Percentiles rank a stretch among this genome's conserved stretches.
These are phyloP conservation scores for Crithidia fasciculata DNA, from an alignment of 208 protist genomes.

Conservation along the genomic window DNA sequence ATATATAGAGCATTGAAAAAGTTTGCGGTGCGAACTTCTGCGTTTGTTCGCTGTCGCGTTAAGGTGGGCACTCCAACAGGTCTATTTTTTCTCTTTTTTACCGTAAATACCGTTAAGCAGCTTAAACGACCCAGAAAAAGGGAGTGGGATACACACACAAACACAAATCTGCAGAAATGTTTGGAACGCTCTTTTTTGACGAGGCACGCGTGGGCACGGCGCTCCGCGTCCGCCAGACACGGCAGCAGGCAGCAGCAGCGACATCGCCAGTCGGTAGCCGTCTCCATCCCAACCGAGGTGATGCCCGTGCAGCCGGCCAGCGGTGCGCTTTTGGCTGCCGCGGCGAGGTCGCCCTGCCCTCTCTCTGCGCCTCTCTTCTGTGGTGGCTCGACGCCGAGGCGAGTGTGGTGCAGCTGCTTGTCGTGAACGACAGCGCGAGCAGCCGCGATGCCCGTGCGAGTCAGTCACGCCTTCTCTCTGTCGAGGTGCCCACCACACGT, in stretches of 20 bases:
- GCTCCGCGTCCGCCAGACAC: constrained; percentile 27
- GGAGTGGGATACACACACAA: neutral
- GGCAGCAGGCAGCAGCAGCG: neutral
- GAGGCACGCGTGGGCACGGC: constrained; percentile 56
- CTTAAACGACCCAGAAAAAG: constrained; percentile 9
- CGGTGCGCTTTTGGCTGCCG: constrained; percentile 44
- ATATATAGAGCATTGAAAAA: too few species aligned
- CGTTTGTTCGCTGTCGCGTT: too few species aligned
- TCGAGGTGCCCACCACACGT: constrained; percentile 52
- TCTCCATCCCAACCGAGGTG: neutral
- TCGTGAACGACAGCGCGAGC: constrained; percentile 51
- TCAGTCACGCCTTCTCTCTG: constrained; percentile 62
- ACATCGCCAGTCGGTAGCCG: too few species aligned
- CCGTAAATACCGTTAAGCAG: neutral
- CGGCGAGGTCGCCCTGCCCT: constrained; percentile 61
- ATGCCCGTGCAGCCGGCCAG: constrained; percentile 19
- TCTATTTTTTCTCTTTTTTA: too few species aligned
- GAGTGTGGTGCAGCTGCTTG: constrained; percentile 57
- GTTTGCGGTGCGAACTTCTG: too few species aligned
- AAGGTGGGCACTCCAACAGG: too few species aligned
- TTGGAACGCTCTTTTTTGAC: constrained; percentile 84
- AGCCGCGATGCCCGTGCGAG: constrained; percentile 45
- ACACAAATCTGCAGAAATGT: constrained; percentile 40
- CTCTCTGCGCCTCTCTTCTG: constrained; percentile 58
- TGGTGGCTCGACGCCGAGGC: constrained; percentile 78